These are phyloP conservation scores for Eucalyptus polybractea DNA, from an alignment of 345 rosid species.

Conservation along the genomic window DNA sequence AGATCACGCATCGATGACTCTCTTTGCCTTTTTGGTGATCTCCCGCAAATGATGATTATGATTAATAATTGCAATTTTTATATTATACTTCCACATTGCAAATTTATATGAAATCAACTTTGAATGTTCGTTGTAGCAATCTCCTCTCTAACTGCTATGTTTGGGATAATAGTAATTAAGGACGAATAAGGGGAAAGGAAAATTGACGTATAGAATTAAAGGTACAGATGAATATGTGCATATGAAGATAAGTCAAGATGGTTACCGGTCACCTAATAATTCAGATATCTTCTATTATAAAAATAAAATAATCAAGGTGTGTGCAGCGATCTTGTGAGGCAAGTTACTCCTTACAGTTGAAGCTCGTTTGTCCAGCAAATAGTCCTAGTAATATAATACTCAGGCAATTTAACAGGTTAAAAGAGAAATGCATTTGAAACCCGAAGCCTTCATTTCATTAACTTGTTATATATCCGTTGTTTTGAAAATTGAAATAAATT, in stretches of 20 bases:
- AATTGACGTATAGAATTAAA: neutral
- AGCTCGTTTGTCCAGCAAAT: neutral
- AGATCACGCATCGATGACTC: neutral
- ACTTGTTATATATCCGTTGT: neutral
- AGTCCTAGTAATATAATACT: neutral
- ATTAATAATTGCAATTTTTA: neutral
- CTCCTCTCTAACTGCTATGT: neutral
- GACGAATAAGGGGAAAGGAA: neutral
- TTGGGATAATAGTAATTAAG: neutral
- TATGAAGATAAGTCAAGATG: neutral
- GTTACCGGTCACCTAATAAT: neutral
- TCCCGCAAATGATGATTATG: neutral
- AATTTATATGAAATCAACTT: neutral
- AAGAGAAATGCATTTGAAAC: neutral
- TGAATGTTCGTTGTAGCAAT: neutral
- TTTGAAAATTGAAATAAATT: neutral
- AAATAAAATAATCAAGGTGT: neutral
- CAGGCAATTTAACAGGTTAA: neutral
- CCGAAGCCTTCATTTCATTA: neutral
- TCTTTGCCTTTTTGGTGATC: neutral
- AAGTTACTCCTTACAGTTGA: neutral
- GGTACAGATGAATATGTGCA: neutral
- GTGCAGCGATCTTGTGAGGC: neutral
- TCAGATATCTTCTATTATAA: neutral
- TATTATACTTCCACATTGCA: neutral